Conservation (phyloP, 345 rosid species). For the Anacardium occidentale region DNA sequence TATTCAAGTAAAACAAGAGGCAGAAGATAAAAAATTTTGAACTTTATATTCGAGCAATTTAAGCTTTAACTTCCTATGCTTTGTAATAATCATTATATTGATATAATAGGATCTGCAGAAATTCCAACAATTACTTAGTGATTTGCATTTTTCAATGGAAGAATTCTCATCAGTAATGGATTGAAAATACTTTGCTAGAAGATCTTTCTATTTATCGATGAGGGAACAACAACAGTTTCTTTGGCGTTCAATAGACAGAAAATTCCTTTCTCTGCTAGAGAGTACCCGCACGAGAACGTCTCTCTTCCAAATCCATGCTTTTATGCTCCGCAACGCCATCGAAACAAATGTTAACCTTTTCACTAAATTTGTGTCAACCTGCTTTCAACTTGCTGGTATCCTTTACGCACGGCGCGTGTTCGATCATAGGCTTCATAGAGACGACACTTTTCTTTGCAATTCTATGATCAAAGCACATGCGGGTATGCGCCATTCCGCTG, state of each 20-base stretch:
- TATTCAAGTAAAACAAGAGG: no score
- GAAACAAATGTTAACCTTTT: slow-evolving; percentile 57
- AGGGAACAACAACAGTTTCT: slow-evolving; percentile 17
- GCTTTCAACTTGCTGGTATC: slow-evolving; percentile 35
- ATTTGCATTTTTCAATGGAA: no score
- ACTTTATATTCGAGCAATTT: no score
- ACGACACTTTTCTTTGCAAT: slow-evolving; percentile 61
- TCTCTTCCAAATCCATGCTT: slow-evolving; percentile 61
- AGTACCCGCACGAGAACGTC: slow-evolving; percentile 28
- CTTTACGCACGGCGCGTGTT: slow-evolving; percentile 57
- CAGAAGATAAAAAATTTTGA: no score
- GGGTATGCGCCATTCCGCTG: slow-evolving; percentile 31
- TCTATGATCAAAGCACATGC: slow-evolving; percentile 65
- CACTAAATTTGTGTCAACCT: slow-evolving; percentile 49
- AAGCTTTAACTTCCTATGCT: no score
- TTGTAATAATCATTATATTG: no score
- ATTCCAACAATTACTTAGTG: no score
- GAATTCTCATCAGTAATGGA: no score
- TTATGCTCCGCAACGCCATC: slow-evolving; percentile 57
- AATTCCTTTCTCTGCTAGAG: slow-evolving; percentile 54
- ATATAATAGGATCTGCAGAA: no score
- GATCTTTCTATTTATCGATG: not conserved
- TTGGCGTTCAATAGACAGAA: slow-evolving; percentile 56
- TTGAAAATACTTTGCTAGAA: not conserved
- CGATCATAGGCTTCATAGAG: slow-evolving; percentile 48